Percentiles rank a stretch among this genome's conserved stretches.
These are phyloP conservation scores for Pythium angustatum DNA, from an alignment of 352 stramenopile genomes.

Conservation along the genomic window DNA sequence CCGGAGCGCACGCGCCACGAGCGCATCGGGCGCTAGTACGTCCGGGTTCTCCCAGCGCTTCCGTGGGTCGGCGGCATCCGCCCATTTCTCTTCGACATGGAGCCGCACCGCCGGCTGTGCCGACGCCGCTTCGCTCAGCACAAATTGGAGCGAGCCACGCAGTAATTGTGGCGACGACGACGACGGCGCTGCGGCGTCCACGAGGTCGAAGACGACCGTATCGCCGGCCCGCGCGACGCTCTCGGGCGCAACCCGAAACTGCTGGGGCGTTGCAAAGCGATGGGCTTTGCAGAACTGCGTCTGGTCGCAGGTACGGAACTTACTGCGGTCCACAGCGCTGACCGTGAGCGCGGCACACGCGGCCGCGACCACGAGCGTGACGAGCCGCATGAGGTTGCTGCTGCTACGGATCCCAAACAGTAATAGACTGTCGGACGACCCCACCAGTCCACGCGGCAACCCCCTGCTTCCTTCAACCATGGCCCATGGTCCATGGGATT, in stretches of 20 bases:
- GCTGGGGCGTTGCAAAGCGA: slow-evolving; percentile 39
- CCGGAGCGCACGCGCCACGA: slow-evolving; percentile 37
- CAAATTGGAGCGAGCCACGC: slow-evolving; percentile 54
- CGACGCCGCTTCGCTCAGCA: slow-evolving; percentile 38
- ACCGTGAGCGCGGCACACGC: neutral
- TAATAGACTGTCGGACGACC: too few species aligned
- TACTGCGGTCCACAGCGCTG: slow-evolving; percentile 93
- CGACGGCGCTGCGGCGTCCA: slow-evolving; percentile 28
- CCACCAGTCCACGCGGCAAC: neutral
- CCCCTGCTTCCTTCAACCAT: slow-evolving; percentile 5
- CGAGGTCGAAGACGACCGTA: slow-evolving; percentile 49
- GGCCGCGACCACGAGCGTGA: slow-evolving; percentile 10
- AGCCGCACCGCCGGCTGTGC: slow-evolving; percentile 57
- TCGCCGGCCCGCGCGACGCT: slow-evolving; percentile 36
- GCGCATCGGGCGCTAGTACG: slow-evolving; percentile 41
- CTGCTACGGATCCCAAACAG: too few species aligned
- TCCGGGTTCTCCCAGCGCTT: slow-evolving; percentile 59
- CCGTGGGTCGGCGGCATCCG: slow-evolving; percentile 49
- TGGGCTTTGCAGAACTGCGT: slow-evolving; percentile 96
- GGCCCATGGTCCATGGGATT: too few species aligned
- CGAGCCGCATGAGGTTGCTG: slow-evolving; percentile 8
- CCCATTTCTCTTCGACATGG: slow-evolving; percentile 55
- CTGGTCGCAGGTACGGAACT: slow-evolving; percentile 98
- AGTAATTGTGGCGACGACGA: slow-evolving; percentile 17
- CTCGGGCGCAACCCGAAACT: slow-evolving; percentile 37